Evolutionary conservation across 2,329 filamentous ascomycete genomes (phyloP), one percentile per base, ranked within the genome.

Genomic region (Alternaria triticina): DNA sequence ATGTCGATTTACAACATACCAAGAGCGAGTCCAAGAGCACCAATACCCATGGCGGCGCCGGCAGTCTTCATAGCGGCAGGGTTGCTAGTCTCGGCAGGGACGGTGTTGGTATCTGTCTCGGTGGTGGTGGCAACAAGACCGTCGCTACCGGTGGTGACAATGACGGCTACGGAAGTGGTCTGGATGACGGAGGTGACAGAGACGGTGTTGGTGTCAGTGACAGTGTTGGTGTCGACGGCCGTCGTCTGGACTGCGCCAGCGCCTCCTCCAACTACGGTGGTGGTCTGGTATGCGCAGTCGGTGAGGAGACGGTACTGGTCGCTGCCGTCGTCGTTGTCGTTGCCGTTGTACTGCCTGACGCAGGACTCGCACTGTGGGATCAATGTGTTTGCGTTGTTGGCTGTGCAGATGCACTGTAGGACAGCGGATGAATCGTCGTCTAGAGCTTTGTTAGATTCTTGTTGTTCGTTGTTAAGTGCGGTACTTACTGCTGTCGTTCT

Each of bases 351-450:
- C 46, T 72, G 60, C 6, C 67, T 54, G 36, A 79, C 70, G 57
- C 75, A 79, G 17, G 75, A 72, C 17, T 74, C 75, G 61, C 76
- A 79, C 13, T 66, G 44, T 2, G 77, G 75, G 15, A 78, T 44
- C 9, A 74, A 54, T 17, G 61, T 68, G 63, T 57, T 68, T 15
- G 73, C 74, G 50, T 71, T 70, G 12, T 61, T 50, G 15, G 70
- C 68, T 13, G 66, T 68, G 70, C 77, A 79, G 62, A 79, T 69
- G 62, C 76, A 79, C 47, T 74, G 64, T 11, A 68, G 57, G 54
- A 71, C 71, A 20, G 62, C 70, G 10, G 56, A 58, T 27, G 22
- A 25, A 45, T 77, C 73, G 33, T 72, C 60, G 22, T 74, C 71
- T 68, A 54, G 15, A 10, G 13, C 6, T 20, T 11, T 22, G 54